phyloP scores from a whole-genome alignment of 2,329 filamentous ascomycete genomes.

The Colletotrichum limetticola region DNA sequence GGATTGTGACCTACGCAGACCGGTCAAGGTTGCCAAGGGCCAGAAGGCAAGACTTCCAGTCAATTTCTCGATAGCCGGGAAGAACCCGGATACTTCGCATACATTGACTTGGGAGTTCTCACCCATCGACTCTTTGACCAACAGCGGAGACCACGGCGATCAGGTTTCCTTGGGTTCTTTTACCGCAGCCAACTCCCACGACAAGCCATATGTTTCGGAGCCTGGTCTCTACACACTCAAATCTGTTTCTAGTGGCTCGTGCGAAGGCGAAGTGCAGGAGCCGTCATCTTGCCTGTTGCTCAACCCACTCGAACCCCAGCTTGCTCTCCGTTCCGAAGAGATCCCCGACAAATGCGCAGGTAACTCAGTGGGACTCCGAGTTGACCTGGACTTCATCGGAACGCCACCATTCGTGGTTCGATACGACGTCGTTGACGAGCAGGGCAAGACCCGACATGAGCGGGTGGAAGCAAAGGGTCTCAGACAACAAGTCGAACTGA shows the following conservation, averaged over 20 bases:
- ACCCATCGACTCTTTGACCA: constrained; percentile 74
- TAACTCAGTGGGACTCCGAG: constrained; percentile 88
- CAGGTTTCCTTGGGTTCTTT: constrained; percentile 67
- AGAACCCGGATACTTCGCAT: constrained; percentile 72
- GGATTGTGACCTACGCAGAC: constrained; percentile 82
- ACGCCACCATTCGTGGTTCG: constrained; percentile 89
- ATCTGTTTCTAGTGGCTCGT: constrained; percentile 82
- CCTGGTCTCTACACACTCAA: constrained; percentile 89
- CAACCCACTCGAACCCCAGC: constrained; percentile 87
- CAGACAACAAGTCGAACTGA: constrained; percentile 85
- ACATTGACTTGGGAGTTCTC: constrained; percentile 85
- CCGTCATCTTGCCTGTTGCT: constrained; percentile 92
- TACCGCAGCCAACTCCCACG: constrained; percentile 68
- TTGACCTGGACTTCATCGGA: constrained; percentile 90
- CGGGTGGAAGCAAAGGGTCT: constrained; percentile 69
- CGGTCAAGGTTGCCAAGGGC: constrained; percentile 85
- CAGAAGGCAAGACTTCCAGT: constrained; percentile 76
- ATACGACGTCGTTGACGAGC: constrained; percentile 78
- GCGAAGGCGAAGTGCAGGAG: constrained; percentile 88
- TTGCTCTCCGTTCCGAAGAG: constrained; percentile 79
- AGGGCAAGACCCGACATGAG: constrained; percentile 54
- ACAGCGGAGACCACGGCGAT: constrained; percentile 76
- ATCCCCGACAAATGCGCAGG: constrained; percentile 96
- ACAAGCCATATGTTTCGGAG: constrained; percentile 75
- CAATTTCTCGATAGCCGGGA: constrained; percentile 72